phyloP scores from a whole-genome alignment of 768 basidiomycete genomes.

The Rhodotorula diobovata region DNA sequence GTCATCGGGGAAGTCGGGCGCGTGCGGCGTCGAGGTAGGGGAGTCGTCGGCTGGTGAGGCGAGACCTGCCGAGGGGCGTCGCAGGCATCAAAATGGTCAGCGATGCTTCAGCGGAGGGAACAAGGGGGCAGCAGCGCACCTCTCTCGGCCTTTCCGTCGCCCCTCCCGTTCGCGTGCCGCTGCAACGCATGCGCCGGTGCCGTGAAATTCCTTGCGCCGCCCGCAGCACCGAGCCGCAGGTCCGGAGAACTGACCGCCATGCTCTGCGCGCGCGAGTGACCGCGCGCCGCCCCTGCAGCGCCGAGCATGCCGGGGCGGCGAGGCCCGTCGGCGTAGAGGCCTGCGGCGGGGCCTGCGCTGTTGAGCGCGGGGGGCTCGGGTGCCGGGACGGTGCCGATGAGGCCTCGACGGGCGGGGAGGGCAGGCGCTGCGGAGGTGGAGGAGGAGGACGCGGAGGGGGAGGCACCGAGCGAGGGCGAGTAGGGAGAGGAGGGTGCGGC shows the following conservation, averaged over 20 bases:
- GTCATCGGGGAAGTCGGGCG: slow-evolving; percentile 18
- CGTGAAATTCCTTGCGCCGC: background rate
- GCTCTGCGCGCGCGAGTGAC: slow-evolving; percentile 27
- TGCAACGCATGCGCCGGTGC: background rate
- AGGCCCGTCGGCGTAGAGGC: slow-evolving; percentile 29
- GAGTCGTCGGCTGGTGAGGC: background rate
- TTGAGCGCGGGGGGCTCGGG: slow-evolving; percentile 37
- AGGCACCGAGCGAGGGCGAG: slow-evolving; percentile 11
- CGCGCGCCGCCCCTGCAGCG: background rate
- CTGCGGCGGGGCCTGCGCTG: background rate
- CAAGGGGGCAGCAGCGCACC: background rate
- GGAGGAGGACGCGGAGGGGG: slow-evolving; percentile 31
- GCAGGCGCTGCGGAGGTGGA: slow-evolving; percentile 10
- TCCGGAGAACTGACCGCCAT: slow-evolving; percentile 25
- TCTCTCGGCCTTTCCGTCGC: background rate
- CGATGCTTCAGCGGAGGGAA: background rate
- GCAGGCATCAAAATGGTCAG: background rate
- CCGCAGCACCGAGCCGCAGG: background rate
- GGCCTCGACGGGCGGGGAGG: slow-evolving; percentile 44
- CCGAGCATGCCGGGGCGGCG: slow-evolving; percentile 21
- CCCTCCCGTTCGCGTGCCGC: background rate
- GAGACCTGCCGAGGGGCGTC: background rate
- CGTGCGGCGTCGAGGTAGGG: background rate
- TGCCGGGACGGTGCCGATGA: slow-evolving; percentile 53
- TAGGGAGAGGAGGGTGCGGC: background rate